Percentiles rank a stretch among this genome's conserved stretches.
phyloP scores from a whole-genome alignment of 768 basidiomycete genomes.

The Dentipellis sp. region DNA sequence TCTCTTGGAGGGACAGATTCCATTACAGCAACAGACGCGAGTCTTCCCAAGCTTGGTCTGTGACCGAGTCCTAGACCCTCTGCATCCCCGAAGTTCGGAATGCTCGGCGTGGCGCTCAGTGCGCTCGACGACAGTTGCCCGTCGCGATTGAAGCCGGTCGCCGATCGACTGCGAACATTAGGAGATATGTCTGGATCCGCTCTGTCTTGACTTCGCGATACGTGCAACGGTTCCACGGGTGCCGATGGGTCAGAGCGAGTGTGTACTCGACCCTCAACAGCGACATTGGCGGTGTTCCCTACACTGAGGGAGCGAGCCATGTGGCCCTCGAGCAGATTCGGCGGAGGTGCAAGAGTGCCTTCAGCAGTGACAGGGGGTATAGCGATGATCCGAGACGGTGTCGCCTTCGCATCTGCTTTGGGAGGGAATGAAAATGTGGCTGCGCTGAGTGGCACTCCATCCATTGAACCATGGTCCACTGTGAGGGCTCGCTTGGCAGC shows the following conservation, averaged over 20 bases:
- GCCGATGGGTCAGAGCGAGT: too few relatives aligned
- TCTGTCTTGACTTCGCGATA: too few relatives aligned
- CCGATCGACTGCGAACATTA: too few relatives aligned
- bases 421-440: conserved; percentile 47
- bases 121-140: neutral
- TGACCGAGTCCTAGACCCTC: neutral
- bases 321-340: neutral
- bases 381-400: conserved; percentile 1
- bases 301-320: neutral
- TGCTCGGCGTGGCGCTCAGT: neutral
- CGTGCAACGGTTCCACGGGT: too few relatives aligned
- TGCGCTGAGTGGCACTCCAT: conserved; percentile 34
- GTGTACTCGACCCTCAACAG: neutral
- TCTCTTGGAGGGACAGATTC: conserved; percentile 26
- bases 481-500: conserved; percentile 22
- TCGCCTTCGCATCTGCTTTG: conserved; percentile 20
- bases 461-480: conserved; percentile 28
- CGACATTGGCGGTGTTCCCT: neutral
- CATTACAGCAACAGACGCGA: conserved; percentile 47
- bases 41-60: conserved; percentile 35
- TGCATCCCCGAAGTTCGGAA: neutral
- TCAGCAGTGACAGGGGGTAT: neutral
- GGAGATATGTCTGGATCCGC: too few relatives aligned
- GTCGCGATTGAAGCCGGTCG: neutral
- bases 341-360: neutral